Evolutionary conservation across 371 early-diverging fungal genomes (phyloP).

Genomic region (Rhizopus arrhizus): DNA sequence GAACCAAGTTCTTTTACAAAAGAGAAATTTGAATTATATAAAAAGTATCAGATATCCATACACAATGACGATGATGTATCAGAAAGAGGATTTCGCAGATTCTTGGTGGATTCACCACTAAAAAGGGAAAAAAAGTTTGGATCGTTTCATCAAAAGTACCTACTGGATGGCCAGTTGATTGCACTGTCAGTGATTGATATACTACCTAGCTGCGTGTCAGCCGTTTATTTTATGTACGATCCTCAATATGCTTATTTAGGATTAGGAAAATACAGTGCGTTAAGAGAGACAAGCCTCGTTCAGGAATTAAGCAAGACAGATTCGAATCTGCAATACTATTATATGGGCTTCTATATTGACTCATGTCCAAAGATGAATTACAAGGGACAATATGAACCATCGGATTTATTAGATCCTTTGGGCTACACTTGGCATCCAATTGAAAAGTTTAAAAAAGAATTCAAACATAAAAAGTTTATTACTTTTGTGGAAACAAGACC

Average conservation of each 20-base stretch:
- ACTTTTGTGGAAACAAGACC: slow-evolving; percentile 13
- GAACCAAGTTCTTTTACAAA: slow-evolving; percentile 70
- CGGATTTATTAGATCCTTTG: slow-evolving; percentile 74
- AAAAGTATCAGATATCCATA: slow-evolving; percentile 77
- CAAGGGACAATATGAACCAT: slow-evolving; percentile 86
- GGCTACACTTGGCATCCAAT: slow-evolving; percentile 48
- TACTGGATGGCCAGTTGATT: slow-evolving; percentile 73
- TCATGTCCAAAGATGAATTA: slow-evolving; percentile 91
- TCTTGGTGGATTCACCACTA: slow-evolving; percentile 81
- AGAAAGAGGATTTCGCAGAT: slow-evolving; percentile 59
- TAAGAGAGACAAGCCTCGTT: slow-evolving; percentile 74
- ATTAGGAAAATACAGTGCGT: slow-evolving; percentile 83
- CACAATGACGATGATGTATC: slow-evolving; percentile 76
- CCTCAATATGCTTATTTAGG: slow-evolving; percentile 73
- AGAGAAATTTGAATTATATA: slow-evolving; percentile 77
- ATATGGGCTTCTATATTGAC: slow-evolving; percentile 69
- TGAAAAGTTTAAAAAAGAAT: slow-evolving; percentile 15
- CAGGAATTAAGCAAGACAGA: slow-evolving; percentile 33
- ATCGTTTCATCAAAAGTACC: slow-evolving; percentile 87
- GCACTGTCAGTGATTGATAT: slow-evolving; percentile 92
- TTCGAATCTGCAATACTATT: slow-evolving; percentile 70
- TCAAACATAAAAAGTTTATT: slow-evolving; percentile 20
- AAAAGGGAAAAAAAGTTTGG: slow-evolving; percentile 58
- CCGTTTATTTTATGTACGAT: slow-evolving; percentile 94
- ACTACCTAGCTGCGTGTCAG: slow-evolving; percentile 84